Evolutionary conservation across 148 eudicot species (phyloP).

Genomic region (Gaultheria prostrata): DNA sequence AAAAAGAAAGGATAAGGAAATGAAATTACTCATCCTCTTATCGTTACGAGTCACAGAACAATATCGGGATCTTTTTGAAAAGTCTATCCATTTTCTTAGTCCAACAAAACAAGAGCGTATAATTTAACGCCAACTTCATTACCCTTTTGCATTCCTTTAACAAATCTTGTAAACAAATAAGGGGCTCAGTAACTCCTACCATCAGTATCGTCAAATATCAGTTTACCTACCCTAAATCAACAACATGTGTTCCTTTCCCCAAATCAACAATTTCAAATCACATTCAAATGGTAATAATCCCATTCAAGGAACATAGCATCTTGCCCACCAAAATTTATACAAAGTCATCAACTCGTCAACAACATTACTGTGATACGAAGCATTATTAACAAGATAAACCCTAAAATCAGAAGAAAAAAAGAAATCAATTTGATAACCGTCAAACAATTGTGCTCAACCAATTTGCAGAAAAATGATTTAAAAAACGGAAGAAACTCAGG

Average conservation of each 20-base stretch:
- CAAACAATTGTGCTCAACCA: not conserved
- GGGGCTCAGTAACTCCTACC: not conserved
- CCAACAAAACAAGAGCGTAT: not conserved
- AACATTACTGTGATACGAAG: not conserved
- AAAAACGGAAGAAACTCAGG: not conserved
- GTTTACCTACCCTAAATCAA: not conserved
- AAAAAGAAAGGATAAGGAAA: not conserved
- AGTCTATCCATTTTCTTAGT: not conserved
- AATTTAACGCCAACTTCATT: not conserved
- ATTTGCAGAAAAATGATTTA: not conserved
- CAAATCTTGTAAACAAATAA: no score
- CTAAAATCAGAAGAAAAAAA: not conserved
- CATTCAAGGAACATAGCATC: not conserved
- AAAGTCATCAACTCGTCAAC: not conserved
- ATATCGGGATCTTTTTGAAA: not conserved
- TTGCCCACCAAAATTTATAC: not conserved
- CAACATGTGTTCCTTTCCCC: not conserved
- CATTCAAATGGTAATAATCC: not conserved
- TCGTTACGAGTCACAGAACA: not conserved
- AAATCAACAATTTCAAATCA: not conserved
- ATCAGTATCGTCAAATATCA: not conserved
- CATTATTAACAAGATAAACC: not conserved
- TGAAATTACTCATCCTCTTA: not conserved
- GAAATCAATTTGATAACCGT: not conserved
- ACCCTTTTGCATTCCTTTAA: no score